Evolutionary conservation across 306 rosid species (phyloP), one percentile per base, ranked within the genome.

Genomic region (Castanopsis chinensis): DNA sequence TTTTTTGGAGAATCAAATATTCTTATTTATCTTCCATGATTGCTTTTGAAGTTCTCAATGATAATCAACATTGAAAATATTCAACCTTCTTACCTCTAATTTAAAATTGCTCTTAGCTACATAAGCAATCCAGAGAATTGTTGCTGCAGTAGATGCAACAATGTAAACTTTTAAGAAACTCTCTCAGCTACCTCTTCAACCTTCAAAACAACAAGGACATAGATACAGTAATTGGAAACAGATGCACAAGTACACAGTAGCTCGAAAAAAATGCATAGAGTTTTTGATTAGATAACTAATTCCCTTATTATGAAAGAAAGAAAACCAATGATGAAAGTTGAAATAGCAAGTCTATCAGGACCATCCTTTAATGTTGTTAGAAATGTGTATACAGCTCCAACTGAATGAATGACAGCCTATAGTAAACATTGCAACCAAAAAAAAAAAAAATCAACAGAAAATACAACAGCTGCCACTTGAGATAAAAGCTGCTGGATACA

Each of bases 181-280:
- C 11, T 80, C 71, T 54, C 87, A 81, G 75, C 96, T 92, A 45
- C 85, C 91, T 81, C 91, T 92, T 81, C 89, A 85, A 79, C 97
- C 96, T 94, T 81, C 72, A 63, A 58, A 70, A 85, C 78, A 83
- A 87, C 73, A 65, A 63, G 49, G 9, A 74, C 30, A 73, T 63
- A 55, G 56, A 41, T 27, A 43, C 56, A 20, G 51, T 32, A 35
- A 21, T 52, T 35, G 6, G 52, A 67, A 53, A 37, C 53, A 64
- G 56, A 71, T 68, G 58, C n/a, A 79, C 15, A 73, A 52, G 69
- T 49, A 19, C 51, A 32, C 7, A n/a, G 30, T 43, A 41, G 23
- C 57, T 41, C 37, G 37, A 73, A 74, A 79, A 37, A 53, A 54
- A 71, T 18, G 74, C 14, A 12, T 20, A 45, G 58, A 75, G 73